A percentile compares a stretch with the other conserved stretches of the same genome.
Conservation (phyloP, 2,329 filamentous ascomycete genomes). For the Pochonia chlamydosporia region DNA sequence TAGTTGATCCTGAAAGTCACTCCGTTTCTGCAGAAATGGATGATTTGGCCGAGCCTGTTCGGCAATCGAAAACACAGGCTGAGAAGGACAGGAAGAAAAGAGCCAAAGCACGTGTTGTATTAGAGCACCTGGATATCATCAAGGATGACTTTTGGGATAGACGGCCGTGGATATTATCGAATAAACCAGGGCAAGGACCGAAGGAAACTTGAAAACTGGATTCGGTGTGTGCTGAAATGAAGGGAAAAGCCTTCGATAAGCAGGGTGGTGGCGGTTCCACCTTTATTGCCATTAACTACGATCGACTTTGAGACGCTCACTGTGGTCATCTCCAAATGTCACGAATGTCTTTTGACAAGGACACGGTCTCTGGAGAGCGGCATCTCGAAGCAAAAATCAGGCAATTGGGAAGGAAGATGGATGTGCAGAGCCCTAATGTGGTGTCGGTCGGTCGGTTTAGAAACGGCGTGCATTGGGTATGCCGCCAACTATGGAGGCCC, state of each 20-base stretch:
- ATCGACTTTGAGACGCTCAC: too few species aligned
- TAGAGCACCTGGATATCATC: slow-evolving; percentile 90
- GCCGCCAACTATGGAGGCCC: too few species aligned
- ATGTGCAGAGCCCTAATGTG: too few species aligned
- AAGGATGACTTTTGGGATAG: slow-evolving; percentile 90
- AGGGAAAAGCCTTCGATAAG: background rate
- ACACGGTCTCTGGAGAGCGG: too few species aligned
- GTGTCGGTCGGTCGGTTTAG: too few species aligned
- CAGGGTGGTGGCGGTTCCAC: background rate
- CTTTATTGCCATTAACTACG: too few species aligned
- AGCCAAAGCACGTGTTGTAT: slow-evolving; percentile 71
- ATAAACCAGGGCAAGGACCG: slow-evolving; percentile 66
- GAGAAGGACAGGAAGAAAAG: slow-evolving; percentile 80
- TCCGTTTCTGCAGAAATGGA: slow-evolving; percentile 41
- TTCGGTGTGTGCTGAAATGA: too few species aligned
- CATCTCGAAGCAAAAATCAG: too few species aligned
- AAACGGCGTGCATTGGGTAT: too few species aligned
- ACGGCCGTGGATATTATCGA: slow-evolving; percentile 77
- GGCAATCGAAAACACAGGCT: slow-evolving; percentile 69
- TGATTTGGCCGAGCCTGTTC: slow-evolving; percentile 43
- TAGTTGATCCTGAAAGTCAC: slow-evolving; percentile 54
- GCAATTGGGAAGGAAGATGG: too few species aligned
- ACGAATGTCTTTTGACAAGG: too few species aligned
- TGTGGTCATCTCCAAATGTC: too few species aligned
- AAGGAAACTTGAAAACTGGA: slow-evolving; percentile 41